A percentile compares a stretch with the other conserved stretches of the same genome.
These are phyloP conservation scores for Alternaria incomplexa DNA, from an alignment of 2,329 filamentous ascomycete genomes.

Conservation along the genomic window DNA sequence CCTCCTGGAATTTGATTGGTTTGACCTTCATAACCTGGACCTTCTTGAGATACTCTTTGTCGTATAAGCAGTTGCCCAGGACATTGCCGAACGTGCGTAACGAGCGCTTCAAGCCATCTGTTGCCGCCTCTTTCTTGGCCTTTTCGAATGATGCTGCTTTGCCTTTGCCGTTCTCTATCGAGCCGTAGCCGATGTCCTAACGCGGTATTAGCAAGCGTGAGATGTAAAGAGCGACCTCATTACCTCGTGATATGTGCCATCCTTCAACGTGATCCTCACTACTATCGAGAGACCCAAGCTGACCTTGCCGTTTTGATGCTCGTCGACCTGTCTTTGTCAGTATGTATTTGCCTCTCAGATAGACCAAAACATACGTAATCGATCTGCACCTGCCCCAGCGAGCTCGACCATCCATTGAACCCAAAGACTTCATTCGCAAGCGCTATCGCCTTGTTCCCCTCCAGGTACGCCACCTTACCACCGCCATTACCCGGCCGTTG, in stretches of 20 bases:
- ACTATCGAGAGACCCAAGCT: constrained; percentile 88
- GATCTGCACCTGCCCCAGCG: constrained; percentile 92
- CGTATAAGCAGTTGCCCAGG: constrained; percentile 97
- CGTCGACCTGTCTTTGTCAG: constrained; percentile 67
- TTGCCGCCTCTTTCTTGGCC: constrained; percentile 97
- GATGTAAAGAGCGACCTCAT: neutral
- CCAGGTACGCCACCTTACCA: constrained; percentile 87
- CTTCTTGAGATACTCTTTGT: constrained; percentile 89
- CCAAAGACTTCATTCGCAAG: constrained; percentile 95
- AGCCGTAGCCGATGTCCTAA: constrained; percentile 92
- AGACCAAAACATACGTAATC: constrained; percentile 71
- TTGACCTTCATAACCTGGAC: constrained; percentile 87
- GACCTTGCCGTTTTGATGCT: constrained; percentile 79
- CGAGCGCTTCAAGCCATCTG: constrained; percentile 89
- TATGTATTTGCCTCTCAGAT: neutral
- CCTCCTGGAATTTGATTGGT: constrained; percentile 77
- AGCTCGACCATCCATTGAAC: constrained; percentile 96
- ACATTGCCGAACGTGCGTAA: constrained; percentile 94
- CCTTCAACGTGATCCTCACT: constrained; percentile 84
- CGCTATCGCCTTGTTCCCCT: constrained; percentile 95
- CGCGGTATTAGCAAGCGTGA: constrained; percentile 10
- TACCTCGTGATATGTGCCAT: constrained; percentile 93
- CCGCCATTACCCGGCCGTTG: constrained; percentile 82
- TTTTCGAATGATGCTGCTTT: constrained; percentile 98
- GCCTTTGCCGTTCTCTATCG: constrained; percentile 93